These are phyloP conservation scores for Candida labiduridarum DNA, from an alignment of 1,139 yeast genomes.

Conservation along the genomic window DNA sequence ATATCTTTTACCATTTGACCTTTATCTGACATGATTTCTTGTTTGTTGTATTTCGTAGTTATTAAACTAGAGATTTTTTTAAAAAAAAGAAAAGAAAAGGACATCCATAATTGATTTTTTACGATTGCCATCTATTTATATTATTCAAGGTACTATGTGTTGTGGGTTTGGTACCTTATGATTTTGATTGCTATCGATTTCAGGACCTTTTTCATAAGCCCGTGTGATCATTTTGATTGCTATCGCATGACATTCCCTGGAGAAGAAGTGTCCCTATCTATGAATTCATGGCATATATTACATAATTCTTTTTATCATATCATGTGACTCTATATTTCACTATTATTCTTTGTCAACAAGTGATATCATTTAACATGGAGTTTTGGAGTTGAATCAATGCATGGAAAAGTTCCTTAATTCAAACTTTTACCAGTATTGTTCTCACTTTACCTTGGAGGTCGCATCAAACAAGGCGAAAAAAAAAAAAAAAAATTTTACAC, in stretches of 20 bases:
- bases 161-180: too few relatives aligned
- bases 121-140: slow-evolving; percentile 2
- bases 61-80: background rate
- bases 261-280: too few relatives aligned
- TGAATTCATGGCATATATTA: too few relatives aligned
- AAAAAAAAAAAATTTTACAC: background rate
- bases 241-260: too few relatives aligned
- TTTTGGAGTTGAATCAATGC: too few relatives aligned
- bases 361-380: background rate
- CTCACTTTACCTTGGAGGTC: background rate
- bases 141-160: background rate
- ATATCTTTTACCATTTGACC: slow-evolving; percentile 26
- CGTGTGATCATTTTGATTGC: too few relatives aligned
- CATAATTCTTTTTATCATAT: too few relatives aligned
- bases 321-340: too few relatives aligned
- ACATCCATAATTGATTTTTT: background rate
- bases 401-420: too few relatives aligned
- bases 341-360: background rate
- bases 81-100: background rate
- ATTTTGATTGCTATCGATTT: slow-evolving; percentile 4
- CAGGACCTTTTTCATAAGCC: background rate
- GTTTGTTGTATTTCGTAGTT: background rate
- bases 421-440: background rate
- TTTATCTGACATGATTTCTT: slow-evolving; percentile 10
- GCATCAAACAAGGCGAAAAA: background rate